phyloP scores from a whole-genome alignment of 495 filamentous ascomycete genomes.

The Neurospora sp. region DNA sequence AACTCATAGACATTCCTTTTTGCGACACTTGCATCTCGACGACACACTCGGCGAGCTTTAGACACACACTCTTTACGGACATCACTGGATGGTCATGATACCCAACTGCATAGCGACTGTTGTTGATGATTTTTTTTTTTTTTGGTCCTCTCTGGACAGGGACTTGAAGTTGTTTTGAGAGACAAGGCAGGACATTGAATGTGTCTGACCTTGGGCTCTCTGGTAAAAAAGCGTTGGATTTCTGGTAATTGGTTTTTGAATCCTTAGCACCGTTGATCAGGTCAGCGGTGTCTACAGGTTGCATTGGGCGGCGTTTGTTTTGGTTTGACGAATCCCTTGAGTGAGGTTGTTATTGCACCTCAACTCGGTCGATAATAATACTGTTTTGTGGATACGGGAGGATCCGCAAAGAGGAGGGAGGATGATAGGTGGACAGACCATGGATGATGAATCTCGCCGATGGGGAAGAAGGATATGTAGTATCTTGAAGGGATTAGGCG shows the following conservation, averaged over 20 bases:
- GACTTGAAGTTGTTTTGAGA: conserved; percentile 1
- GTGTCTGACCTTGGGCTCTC: neutral
- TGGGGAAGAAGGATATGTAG: neutral
- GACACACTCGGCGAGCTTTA: conserved; percentile 6
- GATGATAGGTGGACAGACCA: neutral
- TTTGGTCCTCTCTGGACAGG: conserved; percentile 2
- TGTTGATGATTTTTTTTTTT: conserved; percentile 14
- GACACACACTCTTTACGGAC: conserved; percentile 26
- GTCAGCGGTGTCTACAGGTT: neutral
- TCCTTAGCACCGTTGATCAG: neutral
- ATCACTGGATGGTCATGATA: conserved; percentile 26
- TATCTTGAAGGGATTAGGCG: neutral
- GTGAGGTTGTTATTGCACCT: neutral
- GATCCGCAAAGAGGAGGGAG: neutral
- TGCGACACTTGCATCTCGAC: conserved; percentile 7
- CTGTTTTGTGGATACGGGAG: neutral
- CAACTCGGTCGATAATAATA: neutral
- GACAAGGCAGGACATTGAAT: neutral
- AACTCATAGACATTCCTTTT: conserved; percentile 39
- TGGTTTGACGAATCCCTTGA: neutral
- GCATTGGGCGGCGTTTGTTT: conserved; percentile 15
- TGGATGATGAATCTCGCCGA: neutral
- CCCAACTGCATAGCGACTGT: conserved; percentile 46
- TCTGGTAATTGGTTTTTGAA: neutral
- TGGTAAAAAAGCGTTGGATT: neutral